Base-by-base conservation (phyloP, 2,329 filamentous ascomycete genomes). In the Aspergillus tamarii region DNA sequence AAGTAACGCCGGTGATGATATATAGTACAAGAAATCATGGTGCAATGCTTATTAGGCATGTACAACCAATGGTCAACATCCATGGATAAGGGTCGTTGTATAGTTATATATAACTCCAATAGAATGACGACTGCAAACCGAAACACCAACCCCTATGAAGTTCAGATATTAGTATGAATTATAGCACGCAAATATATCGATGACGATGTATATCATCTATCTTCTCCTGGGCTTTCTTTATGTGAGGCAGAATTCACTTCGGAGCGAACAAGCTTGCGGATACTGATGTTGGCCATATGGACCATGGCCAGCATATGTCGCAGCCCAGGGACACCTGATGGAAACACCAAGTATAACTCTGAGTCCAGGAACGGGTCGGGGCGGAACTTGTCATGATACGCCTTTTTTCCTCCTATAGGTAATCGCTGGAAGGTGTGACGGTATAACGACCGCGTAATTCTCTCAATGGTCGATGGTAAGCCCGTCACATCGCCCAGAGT, bases 221-320 rank as follows among this genome's bases (percentile, higher is more conserved):
- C 34, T 4, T 36, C 32, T 34, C 26, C 28, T 36, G 19, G 8
- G n/a, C 21, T 55, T 39, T 36, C 52, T 14, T 19, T 39, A 23
- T 55, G 32, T 9, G 32, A 39, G 11, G 21, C 23, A 21, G 32
- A 32, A n/a, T 53, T 59, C 21, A 21, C 32, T 39, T 55, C 52
- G n/a, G 30, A 36, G 52, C 43, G 60, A 32, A 64, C 58, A 14
- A 71, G 53, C 32, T 73, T 73, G 4, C 74, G 64, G 55, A 80
- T 66, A 30, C 74, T 77, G 34, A 80, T 77, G 67, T 80, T 80
- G 1, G 77, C 77, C 66, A 79, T 73, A 64, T 80, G 78, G 16
- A 74, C 64, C 60, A 79, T 74, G 1, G 76, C 76, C 12, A 76
- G 34, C 36, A 77, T 67, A 43, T 77, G 70, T 21, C 74, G 67